Conservation (phyloP, 768 basidiomycete species). For the Boletellus emodensis region DNA sequence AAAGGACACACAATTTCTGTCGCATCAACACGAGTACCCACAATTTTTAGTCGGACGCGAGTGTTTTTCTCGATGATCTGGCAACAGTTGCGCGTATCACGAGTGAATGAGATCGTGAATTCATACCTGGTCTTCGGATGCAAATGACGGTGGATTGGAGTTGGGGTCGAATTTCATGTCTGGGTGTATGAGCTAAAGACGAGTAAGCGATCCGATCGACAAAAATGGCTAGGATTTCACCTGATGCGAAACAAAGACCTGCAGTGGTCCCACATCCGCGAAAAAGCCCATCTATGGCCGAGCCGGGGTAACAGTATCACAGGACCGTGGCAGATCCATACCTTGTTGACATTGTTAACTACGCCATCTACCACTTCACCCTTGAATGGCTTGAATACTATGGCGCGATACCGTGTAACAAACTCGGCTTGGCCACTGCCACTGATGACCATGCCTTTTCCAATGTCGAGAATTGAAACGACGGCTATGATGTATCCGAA, state of each 20-base stretch:
- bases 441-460: slow-evolving; percentile 86
- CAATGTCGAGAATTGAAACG: slow-evolving; percentile 85
- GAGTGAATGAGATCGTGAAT: not conserved
- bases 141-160: slow-evolving; percentile 94
- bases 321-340: slow-evolving; percentile 24
- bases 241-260: slow-evolving; percentile 94
- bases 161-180: slow-evolving; percentile 95
- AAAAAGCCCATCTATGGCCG: slow-evolving; percentile 91
- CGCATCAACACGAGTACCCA: slow-evolving; percentile 97
- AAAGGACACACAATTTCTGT: slow-evolving; percentile 82
- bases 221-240: slow-evolving; percentile 42
- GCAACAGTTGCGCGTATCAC: not conserved
- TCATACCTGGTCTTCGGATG: slow-evolving; percentile 79
- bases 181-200: slow-evolving; percentile 79
- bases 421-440: slow-evolving; percentile 97
- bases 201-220: slow-evolving; percentile 2
- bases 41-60: slow-evolving; percentile 89
- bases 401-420: slow-evolving; percentile 88
- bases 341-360: slow-evolving; percentile 94
- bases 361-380: slow-evolving; percentile 97
- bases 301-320: not conserved
- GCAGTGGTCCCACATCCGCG: slow-evolving; percentile 90
- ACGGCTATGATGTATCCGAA: slow-evolving; percentile 95
- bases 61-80: slow-evolving; percentile 94
- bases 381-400: slow-evolving; percentile 99